phyloP scores from a whole-genome alignment of 73 alveolate species.

The Paramecium sonneborni region DNA sequence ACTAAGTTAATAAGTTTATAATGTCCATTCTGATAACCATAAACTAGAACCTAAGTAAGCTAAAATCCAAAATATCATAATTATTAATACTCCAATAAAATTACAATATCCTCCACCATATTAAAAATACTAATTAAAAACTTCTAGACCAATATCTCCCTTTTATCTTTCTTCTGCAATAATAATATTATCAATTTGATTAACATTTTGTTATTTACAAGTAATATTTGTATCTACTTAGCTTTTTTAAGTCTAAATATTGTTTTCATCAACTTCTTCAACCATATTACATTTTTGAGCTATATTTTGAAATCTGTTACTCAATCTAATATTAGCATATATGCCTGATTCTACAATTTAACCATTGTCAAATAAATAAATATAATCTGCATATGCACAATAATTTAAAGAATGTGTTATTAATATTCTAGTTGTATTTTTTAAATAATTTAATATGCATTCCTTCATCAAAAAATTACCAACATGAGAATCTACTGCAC shows the following conservation, averaged over 20 bases:
- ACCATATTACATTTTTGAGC: not conserved
- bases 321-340: slow-evolving; percentile 62
- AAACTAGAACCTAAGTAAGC: not conserved
- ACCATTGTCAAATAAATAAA: slow-evolving; percentile 80
- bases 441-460: slow-evolving; percentile 73
- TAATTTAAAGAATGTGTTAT: slow-evolving; percentile 94
- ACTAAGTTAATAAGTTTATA: not conserved
- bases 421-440: slow-evolving; percentile 84
- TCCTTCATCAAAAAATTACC: slow-evolving; percentile 82
- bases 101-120: not conserved
- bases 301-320: not conserved
- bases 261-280: slow-evolving; percentile 17
- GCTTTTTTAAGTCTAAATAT: not conserved
- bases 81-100: not conserved
- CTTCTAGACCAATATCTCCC: not conserved
- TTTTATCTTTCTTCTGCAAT: slow-evolving; percentile 42
- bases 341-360: slow-evolving; percentile 72
- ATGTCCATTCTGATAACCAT: not conserved
- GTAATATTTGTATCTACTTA: not conserved
- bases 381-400: slow-evolving; percentile 78
- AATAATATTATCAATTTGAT: not conserved
- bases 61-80: not conserved
- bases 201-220: not conserved
- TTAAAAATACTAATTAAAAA: not conserved
- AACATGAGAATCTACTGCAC: slow-evolving; percentile 92